Base-by-base conservation (phyloP, 768 basidiomycete species). In the Artomyces pyxidatus region DNA sequence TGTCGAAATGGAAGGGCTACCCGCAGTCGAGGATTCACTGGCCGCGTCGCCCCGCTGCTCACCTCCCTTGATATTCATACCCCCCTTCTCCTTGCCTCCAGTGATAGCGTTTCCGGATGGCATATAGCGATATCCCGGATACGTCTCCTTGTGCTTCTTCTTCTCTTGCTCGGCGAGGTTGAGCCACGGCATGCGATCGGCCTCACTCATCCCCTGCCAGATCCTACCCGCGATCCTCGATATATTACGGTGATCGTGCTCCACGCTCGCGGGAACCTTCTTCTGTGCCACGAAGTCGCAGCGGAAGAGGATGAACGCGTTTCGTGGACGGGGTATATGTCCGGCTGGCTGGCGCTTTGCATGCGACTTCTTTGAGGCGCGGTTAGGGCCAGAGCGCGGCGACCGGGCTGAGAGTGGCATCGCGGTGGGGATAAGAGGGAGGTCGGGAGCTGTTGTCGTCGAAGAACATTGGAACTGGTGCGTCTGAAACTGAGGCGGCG, bases 251-350 rank as follows among this genome's bases (percentile, higher is more conserved):
- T 87, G 83, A 56, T 86, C 76, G 14, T 71, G 71, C 61, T 85
- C 80, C 3, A 79, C 74, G 37, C 68, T 64, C 9, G 68, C 61
- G 0, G 81, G 77, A 41, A 77, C 69, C 52, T 77, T 73, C 46
- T 78, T 72, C 53, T 83, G 78, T 44, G 77, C 73, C 14, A 84
- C 79, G 46, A 85, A 80, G 60, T 87, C 78, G 60, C 78, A 84
- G 37, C 87, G 75, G 61, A 86, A 89, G 53, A 88, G 74, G 55
- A 89, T 87, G 65, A 89, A 89, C 0, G 85, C 81, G 62, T 88
- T 88, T 14, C 81, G 70, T 0, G 85, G 85, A 23, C 87, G 78
- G 16, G 82, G 81, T 32, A 87, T 75, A 59, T 86, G 85, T 5
- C 68, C 74, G 4, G 59, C 47, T 1, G 76, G 71, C 45, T 71